phyloP scores from a whole-genome alignment of 192 early-diverging fungal genomes.

The Kappamyces sp. region DNA sequence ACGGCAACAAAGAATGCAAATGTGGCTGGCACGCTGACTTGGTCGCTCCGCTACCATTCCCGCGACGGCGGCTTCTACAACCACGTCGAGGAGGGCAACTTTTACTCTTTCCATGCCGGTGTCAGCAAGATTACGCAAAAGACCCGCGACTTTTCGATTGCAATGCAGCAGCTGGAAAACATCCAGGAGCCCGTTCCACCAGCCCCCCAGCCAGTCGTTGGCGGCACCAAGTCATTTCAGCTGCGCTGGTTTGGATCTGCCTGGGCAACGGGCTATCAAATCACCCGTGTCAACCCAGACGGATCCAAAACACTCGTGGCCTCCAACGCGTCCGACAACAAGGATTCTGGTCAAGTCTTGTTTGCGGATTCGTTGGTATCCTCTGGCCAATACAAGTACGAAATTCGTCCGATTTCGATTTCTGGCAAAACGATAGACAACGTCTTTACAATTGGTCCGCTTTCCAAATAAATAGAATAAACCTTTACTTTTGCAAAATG shows the following conservation, averaged over 20 bases:
- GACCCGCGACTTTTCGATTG: no score
- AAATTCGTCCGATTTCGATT: not conserved
- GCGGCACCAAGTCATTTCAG: no score
- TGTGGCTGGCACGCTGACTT: slow-evolving; percentile 33
- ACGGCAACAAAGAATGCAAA: slow-evolving; percentile 6
- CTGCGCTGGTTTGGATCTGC: slow-evolving; percentile 11
- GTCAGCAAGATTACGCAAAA: no score
- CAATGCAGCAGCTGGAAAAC: no score
- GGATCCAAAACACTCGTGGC: no score
- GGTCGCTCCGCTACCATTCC: slow-evolving; percentile 35
- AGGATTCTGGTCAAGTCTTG: no score
- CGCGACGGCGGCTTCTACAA: slow-evolving; percentile 38
- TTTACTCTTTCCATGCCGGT: slow-evolving; percentile 21
- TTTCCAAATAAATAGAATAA: no score
- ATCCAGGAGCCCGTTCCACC: no score
- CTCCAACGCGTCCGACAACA: no score
- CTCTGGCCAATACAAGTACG: not conserved
- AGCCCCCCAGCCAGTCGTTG: no score
- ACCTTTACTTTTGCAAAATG: not conserved
- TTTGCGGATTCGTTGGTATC: no score
- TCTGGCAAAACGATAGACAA: slow-evolving; percentile 6
- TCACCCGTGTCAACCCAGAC: not conserved
- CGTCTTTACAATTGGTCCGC: no score
- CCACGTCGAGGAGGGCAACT: slow-evolving; percentile 25
- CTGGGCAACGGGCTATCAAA: slow-evolving; percentile 8